Evolutionary conservation across 1,139 yeast species (phyloP), one percentile per base, ranked within the genome.

Genomic region (Kodamaea sp.): DNA sequence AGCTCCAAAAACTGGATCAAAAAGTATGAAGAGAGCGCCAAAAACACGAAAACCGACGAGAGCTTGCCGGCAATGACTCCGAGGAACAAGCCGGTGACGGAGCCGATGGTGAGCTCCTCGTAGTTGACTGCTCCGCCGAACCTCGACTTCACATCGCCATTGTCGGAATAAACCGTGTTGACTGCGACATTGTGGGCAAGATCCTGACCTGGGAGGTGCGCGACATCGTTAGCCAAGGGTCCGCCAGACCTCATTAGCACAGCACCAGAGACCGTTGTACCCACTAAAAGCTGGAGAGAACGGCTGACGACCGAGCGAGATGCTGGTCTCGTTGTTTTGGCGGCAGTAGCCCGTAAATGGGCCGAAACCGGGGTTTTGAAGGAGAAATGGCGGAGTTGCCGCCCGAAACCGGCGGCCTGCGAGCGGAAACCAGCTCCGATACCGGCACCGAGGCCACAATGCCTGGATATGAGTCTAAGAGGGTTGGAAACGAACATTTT

Each of bases 21-120:
- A 37, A 74, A 67, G 48, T 80, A 73, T 22, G 73, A 57, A 4
- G 80, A 63, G 24, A 80, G 65, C 1, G 79, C 57, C 32, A 79
- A 50, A 25, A 77, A 66, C 29, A 80, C 79, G 29, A 83, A 63
- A 19, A 80, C 69, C 21, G 78, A 69, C 38, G 83, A 73, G 39
- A 83, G 63, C 51, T 81, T 80, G n/a, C 90, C 89, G 14, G 76
- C 69, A 15, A 83, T 63, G 27, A 77, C 66, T 1, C 92, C 92
- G 33, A 77, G 48, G 30, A 78, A 66, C 38, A 82, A 61, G 0
- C 92, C 92, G 5, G 79, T 66, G 46, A 83, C 67, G 4, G 86
- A 79, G 4, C 92, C 92, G 39, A 81, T 59, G 11, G 88, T 73
- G 48, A 83, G 63, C 51, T 83, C 86, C 48, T 77, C 76, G 53